A percentile compares a stretch with the other conserved stretches of the same genome.
phyloP scores from a whole-genome alignment of 306 rosid genomes.

The Aeschynomene evenia region DNA sequence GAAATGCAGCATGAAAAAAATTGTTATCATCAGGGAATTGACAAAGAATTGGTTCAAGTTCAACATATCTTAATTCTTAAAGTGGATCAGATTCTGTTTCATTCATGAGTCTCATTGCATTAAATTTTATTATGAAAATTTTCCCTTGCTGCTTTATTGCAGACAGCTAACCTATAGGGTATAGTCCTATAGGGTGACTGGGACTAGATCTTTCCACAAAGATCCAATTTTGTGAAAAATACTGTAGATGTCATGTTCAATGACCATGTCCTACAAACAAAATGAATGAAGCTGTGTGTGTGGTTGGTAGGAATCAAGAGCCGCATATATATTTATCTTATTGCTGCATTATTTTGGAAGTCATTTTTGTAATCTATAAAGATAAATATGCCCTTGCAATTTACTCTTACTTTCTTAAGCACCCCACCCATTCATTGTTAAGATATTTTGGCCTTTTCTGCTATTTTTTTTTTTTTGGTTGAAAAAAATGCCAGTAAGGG shows the following conservation, averaged over 20 bases:
- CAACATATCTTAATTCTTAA: slow-evolving; percentile 1
- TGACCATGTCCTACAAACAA: slow-evolving; percentile 34
- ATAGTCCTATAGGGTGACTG: slow-evolving; percentile 28
- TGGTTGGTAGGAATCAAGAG: slow-evolving; percentile 45
- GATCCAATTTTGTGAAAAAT: slow-evolving; percentile 34
- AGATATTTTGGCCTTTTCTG: slow-evolving; percentile 28
- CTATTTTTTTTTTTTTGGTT: no score
- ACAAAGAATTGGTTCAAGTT: background rate
- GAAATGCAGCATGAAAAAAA: slow-evolving; percentile 2
- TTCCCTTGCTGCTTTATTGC: slow-evolving; percentile 23
- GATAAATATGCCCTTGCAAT: slow-evolving; percentile 19
- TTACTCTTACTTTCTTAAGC: slow-evolving; percentile 6
- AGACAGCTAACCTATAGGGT: slow-evolving; percentile 33
- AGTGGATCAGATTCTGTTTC: slow-evolving; percentile 26
- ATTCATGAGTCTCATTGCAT: slow-evolving; percentile 24
- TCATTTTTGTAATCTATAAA: slow-evolving; percentile 5
- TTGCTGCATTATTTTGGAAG: slow-evolving; percentile 38
- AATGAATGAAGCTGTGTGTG: slow-evolving; percentile 43
- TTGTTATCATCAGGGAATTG: background rate
- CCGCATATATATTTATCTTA: slow-evolving; percentile 32
- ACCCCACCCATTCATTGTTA: background rate
- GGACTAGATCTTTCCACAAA: slow-evolving; percentile 30
- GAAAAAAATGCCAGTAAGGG: no score
- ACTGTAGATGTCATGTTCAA: slow-evolving; percentile 25
- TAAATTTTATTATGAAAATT: slow-evolving; percentile 10